phyloP scores from a whole-genome alignment of 1,139 yeast genomes.

The Candida mesenterica region DNA sequence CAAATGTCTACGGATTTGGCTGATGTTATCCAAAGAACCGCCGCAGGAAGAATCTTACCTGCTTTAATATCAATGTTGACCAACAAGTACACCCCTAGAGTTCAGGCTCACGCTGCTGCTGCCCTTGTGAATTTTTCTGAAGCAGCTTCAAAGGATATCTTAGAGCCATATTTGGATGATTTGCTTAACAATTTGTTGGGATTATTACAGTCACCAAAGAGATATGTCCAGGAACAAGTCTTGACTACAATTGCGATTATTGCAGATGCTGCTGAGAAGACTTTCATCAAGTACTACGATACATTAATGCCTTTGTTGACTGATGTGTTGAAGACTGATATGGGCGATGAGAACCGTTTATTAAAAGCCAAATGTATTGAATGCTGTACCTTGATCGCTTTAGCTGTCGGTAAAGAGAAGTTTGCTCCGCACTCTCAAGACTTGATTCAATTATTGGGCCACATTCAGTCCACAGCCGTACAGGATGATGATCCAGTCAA shows the following conservation, averaged over 20 bases:
- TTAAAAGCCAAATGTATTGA: slow-evolving; percentile 93
- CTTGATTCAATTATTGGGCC: slow-evolving; percentile 68
- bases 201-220: slow-evolving; percentile 71
- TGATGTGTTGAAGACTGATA: slow-evolving; percentile 74
- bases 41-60: slow-evolving; percentile 79
- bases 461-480: slow-evolving; percentile 60
- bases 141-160: slow-evolving; percentile 79
- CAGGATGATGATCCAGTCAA: slow-evolving; percentile 82
- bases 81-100: slow-evolving; percentile 74
- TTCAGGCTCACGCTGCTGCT: slow-evolving; percentile 98
- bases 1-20: slow-evolving; percentile 98
- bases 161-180: slow-evolving; percentile 88
- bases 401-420: slow-evolving; percentile 95
- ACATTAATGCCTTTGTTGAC: slow-evolving; percentile 89
- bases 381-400: slow-evolving; percentile 89
- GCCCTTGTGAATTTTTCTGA: slow-evolving; percentile 95
- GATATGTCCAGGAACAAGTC: slow-evolving; percentile 96
- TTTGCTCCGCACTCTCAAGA: slow-evolving; percentile 76
- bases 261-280: slow-evolving; percentile 95
- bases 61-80: slow-evolving; percentile 82
- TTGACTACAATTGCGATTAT: slow-evolving; percentile 94
- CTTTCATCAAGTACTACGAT: slow-evolving; percentile 88
- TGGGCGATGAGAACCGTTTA: slow-evolving; percentile 75
- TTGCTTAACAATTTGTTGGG: slow-evolving; percentile 71
- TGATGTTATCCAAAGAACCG: slow-evolving; percentile 76